Percentiles rank a stretch among this genome's conserved stretches.
These are phyloP conservation scores for Parachaetomium inaequale DNA, from an alignment of 495 filamentous ascomycete species.

Conservation along the genomic window DNA sequence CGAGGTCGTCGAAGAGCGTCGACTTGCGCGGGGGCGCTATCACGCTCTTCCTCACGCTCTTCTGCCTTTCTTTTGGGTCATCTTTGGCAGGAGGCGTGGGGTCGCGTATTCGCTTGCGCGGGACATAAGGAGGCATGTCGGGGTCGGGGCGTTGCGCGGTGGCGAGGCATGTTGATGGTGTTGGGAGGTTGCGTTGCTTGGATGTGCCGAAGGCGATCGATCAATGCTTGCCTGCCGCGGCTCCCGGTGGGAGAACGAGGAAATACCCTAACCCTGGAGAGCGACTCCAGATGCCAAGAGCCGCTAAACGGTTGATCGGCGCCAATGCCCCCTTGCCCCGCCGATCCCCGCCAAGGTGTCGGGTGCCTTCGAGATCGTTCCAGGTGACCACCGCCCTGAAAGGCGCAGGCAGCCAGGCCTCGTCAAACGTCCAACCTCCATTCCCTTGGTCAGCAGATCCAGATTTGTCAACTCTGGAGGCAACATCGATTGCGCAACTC, in stretches of 20 bases:
- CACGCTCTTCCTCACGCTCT: constrained; percentile 17
- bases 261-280: neutral
- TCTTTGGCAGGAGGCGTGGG: constrained; percentile 24
- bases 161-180: constrained; percentile 8
- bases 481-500: constrained; percentile 1
- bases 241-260: neutral
- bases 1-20: constrained; percentile 65
- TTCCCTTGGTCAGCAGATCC: constrained; percentile 18
- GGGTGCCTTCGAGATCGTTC: constrained; percentile 23
- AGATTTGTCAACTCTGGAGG: neutral
- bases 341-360: constrained; percentile 10
- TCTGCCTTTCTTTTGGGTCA: constrained; percentile 17
- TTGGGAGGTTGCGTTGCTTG: no score
- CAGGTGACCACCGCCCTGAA: constrained; percentile 6
- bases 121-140: constrained; percentile 46
- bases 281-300: constrained; percentile 11
- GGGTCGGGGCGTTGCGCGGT: neutral
- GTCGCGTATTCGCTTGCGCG: constrained; percentile 45
- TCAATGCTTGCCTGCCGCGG: neutral
- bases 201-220: neutral
- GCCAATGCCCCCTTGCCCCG: neutral
- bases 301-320: constrained; percentile 11
- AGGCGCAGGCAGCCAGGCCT: constrained; percentile 14
- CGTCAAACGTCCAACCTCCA: neutral
- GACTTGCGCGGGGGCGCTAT: constrained; percentile 44